Evolutionary conservation across 1,284 basidiomycete genomes (phyloP), one percentile per base, ranked within the genome.

Genomic region (Apiotrichum montevideense): DNA sequence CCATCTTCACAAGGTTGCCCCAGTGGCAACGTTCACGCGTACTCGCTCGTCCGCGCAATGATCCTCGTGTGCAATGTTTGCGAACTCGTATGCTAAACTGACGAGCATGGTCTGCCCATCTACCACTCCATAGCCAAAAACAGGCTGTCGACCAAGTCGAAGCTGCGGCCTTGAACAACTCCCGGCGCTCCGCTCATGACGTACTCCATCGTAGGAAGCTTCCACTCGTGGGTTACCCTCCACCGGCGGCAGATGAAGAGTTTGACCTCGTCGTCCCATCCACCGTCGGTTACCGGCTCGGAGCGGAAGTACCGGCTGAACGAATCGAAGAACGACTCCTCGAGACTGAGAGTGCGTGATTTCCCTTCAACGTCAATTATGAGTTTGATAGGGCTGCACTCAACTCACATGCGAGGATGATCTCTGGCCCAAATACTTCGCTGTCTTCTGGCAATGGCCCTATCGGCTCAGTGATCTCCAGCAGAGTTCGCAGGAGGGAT

Each of bases 311-410:
- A 75, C 4, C 49, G 66, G 21, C 57, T 58, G 32, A 75, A 66
- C 7, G 70, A 53, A 49, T 74, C 68, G 56, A 75, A 76, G 63
- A 76, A 76, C 7, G 72, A 70, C 56, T 74, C 66, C 46, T 76
- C 75, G 8, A 74, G 67, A 14, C 64, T 62, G 9, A 74, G 65
- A 8, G 67, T 69, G 45, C 73, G 66, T 1, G 73, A 69, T 52
- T 69, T 68, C 58, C 74, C 74, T 76, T 48, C 2, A 7, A 13
- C 35, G 35, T 48, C 3, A 29, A 29, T 29, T 29, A 29, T 29
- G 29, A 29, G 29, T 29, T 29, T 37, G 6, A 29, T 15, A 10
- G 42, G n/a, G 34, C 15, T 14, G 32, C 41, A 46, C 32, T 0
- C 11, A 6, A 66, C 74, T 49, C 57, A 74, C 73, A 75, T 2